These are phyloP conservation scores for Ulota crispa DNA, from an alignment of 225 moss, liverwort and hornwort species.

Conservation along the genomic window DNA sequence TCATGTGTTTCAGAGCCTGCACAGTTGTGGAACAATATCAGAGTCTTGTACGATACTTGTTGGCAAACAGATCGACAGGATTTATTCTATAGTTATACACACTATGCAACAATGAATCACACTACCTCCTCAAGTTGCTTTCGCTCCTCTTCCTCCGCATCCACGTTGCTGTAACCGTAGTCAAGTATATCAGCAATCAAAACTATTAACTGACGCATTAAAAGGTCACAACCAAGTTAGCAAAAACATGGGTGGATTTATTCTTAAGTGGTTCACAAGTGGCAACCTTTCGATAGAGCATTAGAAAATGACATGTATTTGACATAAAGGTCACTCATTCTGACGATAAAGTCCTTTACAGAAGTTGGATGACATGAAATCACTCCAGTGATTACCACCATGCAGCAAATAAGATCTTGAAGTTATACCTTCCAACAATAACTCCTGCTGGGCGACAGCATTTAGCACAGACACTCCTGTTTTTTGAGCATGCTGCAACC, in stretches of 20 bases:
- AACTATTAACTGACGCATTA: constrained; percentile 4
- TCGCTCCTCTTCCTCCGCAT: constrained; percentile 50
- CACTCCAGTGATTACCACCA: neutral
- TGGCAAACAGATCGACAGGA: neutral
- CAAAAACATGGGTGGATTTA: neutral
- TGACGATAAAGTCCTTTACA: no score
- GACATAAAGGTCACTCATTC: no score
- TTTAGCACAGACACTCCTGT: constrained; percentile 61
- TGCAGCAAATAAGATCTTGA: neutral
- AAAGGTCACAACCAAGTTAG: constrained; percentile 5
- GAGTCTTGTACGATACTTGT: neutral
- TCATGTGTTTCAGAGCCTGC: constrained; percentile 59
- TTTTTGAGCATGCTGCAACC: constrained; percentile 52
- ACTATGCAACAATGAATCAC: neutral
- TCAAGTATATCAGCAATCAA: constrained; percentile 16
- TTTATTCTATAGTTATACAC: neutral
- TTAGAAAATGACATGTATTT: no score
- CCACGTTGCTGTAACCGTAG: constrained; percentile 45
- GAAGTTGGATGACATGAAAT: neutral
- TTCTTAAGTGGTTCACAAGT: no score
- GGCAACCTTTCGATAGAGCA: no score
- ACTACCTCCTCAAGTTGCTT: constrained; percentile 58
- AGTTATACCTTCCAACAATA: constrained; percentile 51
- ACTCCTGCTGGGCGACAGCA: constrained; percentile 53
- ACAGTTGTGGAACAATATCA: constrained; percentile 13